phyloP scores from a whole-genome alignment of 2,329 filamentous ascomycete genomes.

The Aspergillus quadricinctus region DNA sequence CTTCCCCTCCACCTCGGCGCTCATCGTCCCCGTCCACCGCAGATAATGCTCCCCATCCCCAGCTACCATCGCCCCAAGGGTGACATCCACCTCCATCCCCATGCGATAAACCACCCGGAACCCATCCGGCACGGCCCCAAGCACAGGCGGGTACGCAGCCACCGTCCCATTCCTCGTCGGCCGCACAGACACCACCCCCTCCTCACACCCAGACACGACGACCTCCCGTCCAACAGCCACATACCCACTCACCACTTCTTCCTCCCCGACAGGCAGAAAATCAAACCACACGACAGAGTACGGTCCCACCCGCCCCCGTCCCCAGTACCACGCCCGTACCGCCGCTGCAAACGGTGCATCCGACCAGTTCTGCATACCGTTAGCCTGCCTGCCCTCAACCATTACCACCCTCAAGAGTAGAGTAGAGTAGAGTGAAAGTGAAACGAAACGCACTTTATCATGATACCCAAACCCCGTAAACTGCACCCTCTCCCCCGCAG shows the following conservation, averaged over 20 bases:
- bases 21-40: slow-evolving; percentile 20
- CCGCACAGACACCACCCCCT: slow-evolving; percentile 1
- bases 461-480: slow-evolving; percentile 43
- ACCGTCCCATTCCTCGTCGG: slow-evolving; percentile 6
- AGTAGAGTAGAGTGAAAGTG: no score
- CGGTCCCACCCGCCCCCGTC: slow-evolving; percentile 40
- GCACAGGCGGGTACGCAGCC: neutral
- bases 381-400: neutral
- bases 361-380: slow-evolving; percentile 40
- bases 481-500: slow-evolving; percentile 25
- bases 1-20: slow-evolving; percentile 4
- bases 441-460: slow-evolving; percentile 35
- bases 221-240: slow-evolving; percentile 26
- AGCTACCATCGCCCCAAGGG: slow-evolving; percentile 4
- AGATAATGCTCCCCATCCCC: slow-evolving; percentile 16
- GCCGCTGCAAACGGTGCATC: slow-evolving; percentile 29
- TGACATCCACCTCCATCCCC: slow-evolving; percentile 12
- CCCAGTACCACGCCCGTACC: slow-evolving; percentile 42
- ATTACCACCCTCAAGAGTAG: neutral
- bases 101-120: slow-evolving; percentile 1
- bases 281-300: slow-evolving; percentile 46
- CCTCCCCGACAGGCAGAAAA: slow-evolving; percentile 22
- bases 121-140: slow-evolving; percentile 11
- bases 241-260: slow-evolving; percentile 27
- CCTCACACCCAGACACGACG: slow-evolving; percentile 23